These are phyloP conservation scores for Cladophialophora chaetospira DNA, from an alignment of 2,329 filamentous ascomycete genomes.

Conservation along the genomic window DNA sequence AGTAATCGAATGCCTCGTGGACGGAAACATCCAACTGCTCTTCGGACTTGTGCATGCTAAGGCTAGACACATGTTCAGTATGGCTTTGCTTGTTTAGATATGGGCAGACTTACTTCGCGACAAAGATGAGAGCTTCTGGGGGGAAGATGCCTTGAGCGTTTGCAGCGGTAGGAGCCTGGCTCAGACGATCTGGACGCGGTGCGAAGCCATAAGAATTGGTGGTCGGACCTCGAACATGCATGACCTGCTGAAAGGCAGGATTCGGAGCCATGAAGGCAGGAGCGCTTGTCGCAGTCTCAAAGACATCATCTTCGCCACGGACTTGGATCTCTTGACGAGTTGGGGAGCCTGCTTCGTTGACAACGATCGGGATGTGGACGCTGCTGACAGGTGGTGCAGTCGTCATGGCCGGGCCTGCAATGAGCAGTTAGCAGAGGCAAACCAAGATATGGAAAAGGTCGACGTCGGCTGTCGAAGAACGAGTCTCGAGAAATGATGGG, in stretches of 20 bases:
- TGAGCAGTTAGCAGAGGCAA: not conserved
- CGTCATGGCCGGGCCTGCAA: too few relatives aligned
- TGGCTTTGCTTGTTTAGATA: constrained; percentile 10
- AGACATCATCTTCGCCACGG: constrained; percentile 19
- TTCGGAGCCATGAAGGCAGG: not conserved
- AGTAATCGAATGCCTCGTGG: constrained; percentile 36
- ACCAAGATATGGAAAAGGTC: not conserved
- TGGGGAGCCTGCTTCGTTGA: not conserved
- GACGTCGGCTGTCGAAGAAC: too few relatives aligned
- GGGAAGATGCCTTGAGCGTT: constrained; percentile 43
- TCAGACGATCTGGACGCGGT: constrained; percentile 36
- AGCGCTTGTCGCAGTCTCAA: constrained; percentile 3
- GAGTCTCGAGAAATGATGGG: too few relatives aligned
- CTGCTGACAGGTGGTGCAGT: not conserved
- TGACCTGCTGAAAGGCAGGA: constrained; percentile 5
- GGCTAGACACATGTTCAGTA: constrained; percentile 29
- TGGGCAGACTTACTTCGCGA: constrained; percentile 41
- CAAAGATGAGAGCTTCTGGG: constrained; percentile 42
- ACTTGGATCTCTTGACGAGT: not conserved
- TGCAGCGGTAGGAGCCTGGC: constrained; percentile 34
- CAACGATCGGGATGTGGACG: not conserved
- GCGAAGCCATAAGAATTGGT: constrained; percentile 6
- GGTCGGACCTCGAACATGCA: constrained; percentile 5
- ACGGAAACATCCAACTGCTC: constrained; percentile 38
- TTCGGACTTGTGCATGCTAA: constrained; percentile 33